These are phyloP conservation scores for Parsonsia alboflavescens DNA, from an alignment of 257 asterid species.

Conservation along the genomic window DNA sequence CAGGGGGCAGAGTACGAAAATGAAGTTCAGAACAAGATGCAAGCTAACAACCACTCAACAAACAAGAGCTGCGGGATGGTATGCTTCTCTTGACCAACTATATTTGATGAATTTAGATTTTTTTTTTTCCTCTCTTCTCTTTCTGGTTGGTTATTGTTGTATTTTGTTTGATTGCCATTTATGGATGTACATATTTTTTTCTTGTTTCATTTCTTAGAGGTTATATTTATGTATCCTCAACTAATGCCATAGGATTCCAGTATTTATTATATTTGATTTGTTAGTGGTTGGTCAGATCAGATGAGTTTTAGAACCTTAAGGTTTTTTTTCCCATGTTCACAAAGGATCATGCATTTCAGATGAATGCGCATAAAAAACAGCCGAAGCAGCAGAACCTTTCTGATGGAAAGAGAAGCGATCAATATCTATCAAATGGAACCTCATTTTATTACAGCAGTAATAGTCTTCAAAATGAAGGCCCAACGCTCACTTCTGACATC, in stretches of 20 bases:
- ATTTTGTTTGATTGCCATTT: background rate
- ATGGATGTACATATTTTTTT: background rate
- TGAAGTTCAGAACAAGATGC: conserved; percentile 22
- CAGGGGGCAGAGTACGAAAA: conserved; percentile 23
- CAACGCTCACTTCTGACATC: conserved; percentile 33
- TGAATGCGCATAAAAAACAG: conserved; percentile 38
- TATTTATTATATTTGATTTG: background rate
- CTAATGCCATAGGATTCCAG: background rate
- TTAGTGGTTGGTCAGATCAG: background rate
- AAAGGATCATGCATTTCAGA: conserved; percentile 35
- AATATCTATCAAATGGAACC: conserved; percentile 29
- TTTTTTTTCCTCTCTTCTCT: background rate
- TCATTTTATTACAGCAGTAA: conserved; percentile 26
- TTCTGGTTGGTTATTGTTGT: background rate
- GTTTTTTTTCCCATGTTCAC: background rate
- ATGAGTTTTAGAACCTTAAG: background rate
- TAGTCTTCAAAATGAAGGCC: conserved; percentile 31
- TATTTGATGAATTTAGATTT: background rate
- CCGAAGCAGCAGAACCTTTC: conserved; percentile 39
- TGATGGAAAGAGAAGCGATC: conserved; percentile 35
- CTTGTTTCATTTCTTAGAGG: background rate
- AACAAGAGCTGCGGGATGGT: conserved; percentile 35
- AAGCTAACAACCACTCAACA: conserved; percentile 20
- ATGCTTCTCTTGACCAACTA: background rate
- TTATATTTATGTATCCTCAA: too few relatives aligned